phyloP scores from a whole-genome alignment of 1,139 yeast species.

The Candida tropicalis region DNA sequence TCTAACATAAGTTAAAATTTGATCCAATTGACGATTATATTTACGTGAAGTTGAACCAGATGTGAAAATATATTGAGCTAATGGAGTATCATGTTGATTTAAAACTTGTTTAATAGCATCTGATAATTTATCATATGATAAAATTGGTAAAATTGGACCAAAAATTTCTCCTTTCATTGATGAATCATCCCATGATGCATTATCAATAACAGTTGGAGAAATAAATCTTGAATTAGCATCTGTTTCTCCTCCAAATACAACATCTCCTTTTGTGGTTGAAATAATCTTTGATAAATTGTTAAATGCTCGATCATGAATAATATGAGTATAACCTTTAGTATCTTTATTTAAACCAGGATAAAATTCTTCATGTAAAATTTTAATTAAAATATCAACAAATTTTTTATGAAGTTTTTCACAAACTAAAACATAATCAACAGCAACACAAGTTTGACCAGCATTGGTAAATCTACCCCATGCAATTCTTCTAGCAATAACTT shows the following conservation, averaged over 20 bases:
- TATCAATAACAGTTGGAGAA: constrained; percentile 73
- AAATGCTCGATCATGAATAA: constrained; percentile 64
- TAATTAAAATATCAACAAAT: constrained; percentile 48
- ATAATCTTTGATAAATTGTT: constrained; percentile 51
- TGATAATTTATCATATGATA: constrained; percentile 54
- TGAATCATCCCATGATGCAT: constrained; percentile 66
- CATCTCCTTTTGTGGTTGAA: constrained; percentile 55
- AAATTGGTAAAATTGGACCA: constrained; percentile 83
- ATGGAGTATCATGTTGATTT: constrained; percentile 75
- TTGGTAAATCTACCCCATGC: constrained; percentile 80
- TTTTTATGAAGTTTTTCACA: constrained; percentile 59
- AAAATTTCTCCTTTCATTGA: constrained; percentile 79
- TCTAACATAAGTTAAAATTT: constrained; percentile 56
- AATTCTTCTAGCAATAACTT: constrained; percentile 63
- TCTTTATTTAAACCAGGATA: constrained; percentile 37
- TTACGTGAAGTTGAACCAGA: constrained; percentile 34
- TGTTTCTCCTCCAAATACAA: constrained; percentile 59
- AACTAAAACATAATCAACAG: constrained; percentile 79
- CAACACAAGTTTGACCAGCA: constrained; percentile 91
- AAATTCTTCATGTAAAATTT: constrained; percentile 47
- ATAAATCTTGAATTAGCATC: constrained; percentile 52
- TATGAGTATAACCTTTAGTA: constrained; percentile 53
- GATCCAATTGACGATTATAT: constrained; percentile 51
- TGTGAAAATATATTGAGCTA: constrained; percentile 79
- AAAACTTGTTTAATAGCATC: constrained; percentile 52